Evolutionary conservation across 1,284 basidiomycete genomes (phyloP).

Genomic region (Ustilago vetiveriae): DNA sequence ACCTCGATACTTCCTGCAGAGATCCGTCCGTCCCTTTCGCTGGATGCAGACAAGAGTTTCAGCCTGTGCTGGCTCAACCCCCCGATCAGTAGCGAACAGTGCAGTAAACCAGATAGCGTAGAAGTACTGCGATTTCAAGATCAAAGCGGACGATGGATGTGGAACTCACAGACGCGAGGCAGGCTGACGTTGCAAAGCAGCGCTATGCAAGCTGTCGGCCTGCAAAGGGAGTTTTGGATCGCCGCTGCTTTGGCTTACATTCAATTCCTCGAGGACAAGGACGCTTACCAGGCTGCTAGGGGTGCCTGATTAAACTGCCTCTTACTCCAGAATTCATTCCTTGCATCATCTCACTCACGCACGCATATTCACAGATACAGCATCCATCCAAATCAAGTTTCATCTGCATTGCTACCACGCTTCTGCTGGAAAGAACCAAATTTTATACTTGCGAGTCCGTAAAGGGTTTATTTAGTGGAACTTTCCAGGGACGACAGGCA

Average conservation of each 20-base stretch:
- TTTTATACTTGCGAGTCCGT: not conserved
- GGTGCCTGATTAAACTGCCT: constrained; percentile 11
- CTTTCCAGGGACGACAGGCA: constrained; percentile 77
- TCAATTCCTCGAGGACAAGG: constrained; percentile 57
- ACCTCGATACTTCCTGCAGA: constrained; percentile 48
- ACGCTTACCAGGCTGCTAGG: constrained; percentile 39
- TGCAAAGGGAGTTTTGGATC: constrained; percentile 58
- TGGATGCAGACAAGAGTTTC: constrained; percentile 55
- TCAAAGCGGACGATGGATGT: constrained; percentile 50
- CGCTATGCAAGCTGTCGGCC: constrained; percentile 47
- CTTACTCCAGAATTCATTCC: too few relatives aligned
- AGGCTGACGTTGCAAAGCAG: constrained; percentile 42
- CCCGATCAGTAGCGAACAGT: not conserved
- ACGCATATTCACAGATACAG: constrained; percentile 1
- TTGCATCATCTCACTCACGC: too few relatives aligned
- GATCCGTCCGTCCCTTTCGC: constrained; percentile 42
- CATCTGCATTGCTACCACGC: not conserved
- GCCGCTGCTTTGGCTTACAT: constrained; percentile 53
- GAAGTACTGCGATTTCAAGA: constrained; percentile 55
- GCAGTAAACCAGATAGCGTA: constrained; percentile 2
- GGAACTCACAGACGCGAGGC: constrained; percentile 51
- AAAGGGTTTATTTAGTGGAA: constrained; percentile 45
- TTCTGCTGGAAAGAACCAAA: too few relatives aligned
- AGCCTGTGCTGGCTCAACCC: constrained; percentile 53
- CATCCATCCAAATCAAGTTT: not conserved